Conservation (phyloP, 2,329 filamentous ascomycete genomes). For the Xylariales sp. region DNA sequence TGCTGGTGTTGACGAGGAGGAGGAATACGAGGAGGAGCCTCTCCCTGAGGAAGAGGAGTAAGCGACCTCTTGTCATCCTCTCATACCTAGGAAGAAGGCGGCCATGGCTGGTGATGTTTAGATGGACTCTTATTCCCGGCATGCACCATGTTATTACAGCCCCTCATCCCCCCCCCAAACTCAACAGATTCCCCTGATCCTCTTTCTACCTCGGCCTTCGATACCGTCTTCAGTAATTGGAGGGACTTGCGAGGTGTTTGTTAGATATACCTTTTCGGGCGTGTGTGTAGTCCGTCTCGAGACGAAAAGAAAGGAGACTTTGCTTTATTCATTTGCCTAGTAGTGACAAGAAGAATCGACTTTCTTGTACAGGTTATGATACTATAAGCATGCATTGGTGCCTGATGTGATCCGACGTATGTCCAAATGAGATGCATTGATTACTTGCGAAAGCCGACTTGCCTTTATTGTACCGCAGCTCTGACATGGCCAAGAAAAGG, state of each 20-base stretch:
- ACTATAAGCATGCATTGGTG: neutral
- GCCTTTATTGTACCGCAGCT: neutral
- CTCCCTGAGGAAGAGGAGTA: slow-evolving; percentile 67
- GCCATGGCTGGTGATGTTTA: no score
- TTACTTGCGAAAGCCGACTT: neutral
- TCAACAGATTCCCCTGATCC: slow-evolving; percentile 9
- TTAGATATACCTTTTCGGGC: slow-evolving; percentile 30
- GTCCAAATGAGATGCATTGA: no score
- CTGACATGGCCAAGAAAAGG: no score
- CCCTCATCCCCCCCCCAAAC: slow-evolving; percentile 5
- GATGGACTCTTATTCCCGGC: no score
- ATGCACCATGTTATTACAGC: no score
- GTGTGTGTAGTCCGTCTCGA: slow-evolving; percentile 12
- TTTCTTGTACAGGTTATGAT: slow-evolving; percentile 23
- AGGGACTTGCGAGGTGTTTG: slow-evolving; percentile 20
- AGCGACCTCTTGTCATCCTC: slow-evolving; percentile 4
- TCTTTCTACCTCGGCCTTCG: slow-evolving; percentile 22
- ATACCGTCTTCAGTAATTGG: slow-evolving; percentile 22
- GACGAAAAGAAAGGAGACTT: slow-evolving; percentile 20
- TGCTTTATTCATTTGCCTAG: slow-evolving; percentile 24
- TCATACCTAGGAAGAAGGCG: no score
- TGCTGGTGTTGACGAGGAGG: slow-evolving; percentile 92
- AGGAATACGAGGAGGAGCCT: slow-evolving; percentile 94
- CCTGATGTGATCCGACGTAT: no score
- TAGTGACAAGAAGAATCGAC: slow-evolving; percentile 30